Evolutionary conservation across 129 eudicot species (phyloP), one percentile per base, ranked within the genome.

Genomic region (Saposhnikovia divaricata): DNA sequence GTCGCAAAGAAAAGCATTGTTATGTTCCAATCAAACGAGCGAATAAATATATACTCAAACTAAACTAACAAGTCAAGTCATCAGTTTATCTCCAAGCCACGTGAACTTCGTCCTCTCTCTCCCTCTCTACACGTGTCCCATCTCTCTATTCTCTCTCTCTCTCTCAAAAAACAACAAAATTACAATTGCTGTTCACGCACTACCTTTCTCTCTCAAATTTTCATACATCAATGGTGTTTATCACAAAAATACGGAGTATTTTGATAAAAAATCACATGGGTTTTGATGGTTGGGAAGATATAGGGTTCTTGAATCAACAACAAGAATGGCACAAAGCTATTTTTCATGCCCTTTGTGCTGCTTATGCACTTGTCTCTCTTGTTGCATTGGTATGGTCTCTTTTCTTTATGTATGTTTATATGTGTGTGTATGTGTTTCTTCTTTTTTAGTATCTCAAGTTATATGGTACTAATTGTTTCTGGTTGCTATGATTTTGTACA

Each of bases 301-400:
- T 44, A 79, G 65, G 38, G 76, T 68, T 46, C 19, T 74, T 48
- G 38, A 69, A 72, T 51, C 84, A 79, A 28, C 83, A 92, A 0
- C 78, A 79, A 37, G 75, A 77, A 34, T 80, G 79, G 93, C 85
- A 91, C 39, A 77, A 83, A 15, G 88, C 79, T 38, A 84, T 86
- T 2, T 91, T 87, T 38, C 86, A 87, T 50, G 74, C 88, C 42
- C 93, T 91, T 3, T 89, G 87, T 81, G 93, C 87, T 80, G 77
- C 82, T 37, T 91, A 87, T 83, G 90, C 93, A 0, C 77, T 91
- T 46, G 88, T 91, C 70, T 85, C 93, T 72, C 40, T 84, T 13
- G 75, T 91, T 76, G 97, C 93, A 34, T 69, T 89, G 88, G 93
- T 91, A 89, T 74, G 14, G 3, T 51, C 69, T 72, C 31, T n/a